Conservation (phyloP, 257 asterid genomes). For the Plantago major region DNA sequence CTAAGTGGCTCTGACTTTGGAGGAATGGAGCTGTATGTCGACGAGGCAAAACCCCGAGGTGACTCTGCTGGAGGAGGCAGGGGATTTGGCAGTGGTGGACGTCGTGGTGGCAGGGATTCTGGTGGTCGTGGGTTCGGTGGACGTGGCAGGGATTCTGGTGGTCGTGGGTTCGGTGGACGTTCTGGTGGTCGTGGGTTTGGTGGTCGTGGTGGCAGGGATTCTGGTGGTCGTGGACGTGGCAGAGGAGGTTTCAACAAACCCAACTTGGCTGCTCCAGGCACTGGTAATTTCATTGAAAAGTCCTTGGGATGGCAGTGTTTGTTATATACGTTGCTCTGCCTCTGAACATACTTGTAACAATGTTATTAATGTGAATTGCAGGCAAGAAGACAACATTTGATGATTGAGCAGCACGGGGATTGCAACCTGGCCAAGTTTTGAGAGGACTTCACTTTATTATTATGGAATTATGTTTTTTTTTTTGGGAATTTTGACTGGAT, state of each 20-base stretch:
- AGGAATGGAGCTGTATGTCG: constrained; percentile 35
- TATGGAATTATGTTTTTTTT: too few species aligned
- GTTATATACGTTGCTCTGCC: neutral
- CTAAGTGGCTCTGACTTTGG: constrained; percentile 46
- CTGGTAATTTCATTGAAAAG: constrained; percentile 24
- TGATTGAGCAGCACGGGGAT: too few species aligned
- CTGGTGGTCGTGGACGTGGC: constrained; percentile 26
- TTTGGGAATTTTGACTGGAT: too few species aligned
- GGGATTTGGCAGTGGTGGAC: constrained; percentile 23
- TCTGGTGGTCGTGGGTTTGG: constrained; percentile 25
- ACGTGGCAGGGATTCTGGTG: constrained; percentile 11
- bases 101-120: constrained; percentile 14
- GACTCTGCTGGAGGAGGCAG: constrained; percentile 26
- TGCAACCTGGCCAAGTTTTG: too few species aligned
- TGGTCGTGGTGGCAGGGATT: constrained; percentile 7
- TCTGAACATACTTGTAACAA: too few species aligned
- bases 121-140: constrained; percentile 31
- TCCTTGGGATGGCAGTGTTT: neutral
- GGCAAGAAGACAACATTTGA: too few species aligned
- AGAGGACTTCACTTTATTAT: too few species aligned
- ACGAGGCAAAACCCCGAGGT: constrained; percentile 61
- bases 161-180: constrained; percentile 26
- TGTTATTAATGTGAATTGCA: too few species aligned
- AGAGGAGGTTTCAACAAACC: constrained; percentile 40
- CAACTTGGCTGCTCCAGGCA: constrained; percentile 38